Percentiles rank a stretch among this genome's conserved stretches.
phyloP scores from a whole-genome alignment of 2,329 filamentous ascomycete species.

The Aspergillus udagawae region DNA sequence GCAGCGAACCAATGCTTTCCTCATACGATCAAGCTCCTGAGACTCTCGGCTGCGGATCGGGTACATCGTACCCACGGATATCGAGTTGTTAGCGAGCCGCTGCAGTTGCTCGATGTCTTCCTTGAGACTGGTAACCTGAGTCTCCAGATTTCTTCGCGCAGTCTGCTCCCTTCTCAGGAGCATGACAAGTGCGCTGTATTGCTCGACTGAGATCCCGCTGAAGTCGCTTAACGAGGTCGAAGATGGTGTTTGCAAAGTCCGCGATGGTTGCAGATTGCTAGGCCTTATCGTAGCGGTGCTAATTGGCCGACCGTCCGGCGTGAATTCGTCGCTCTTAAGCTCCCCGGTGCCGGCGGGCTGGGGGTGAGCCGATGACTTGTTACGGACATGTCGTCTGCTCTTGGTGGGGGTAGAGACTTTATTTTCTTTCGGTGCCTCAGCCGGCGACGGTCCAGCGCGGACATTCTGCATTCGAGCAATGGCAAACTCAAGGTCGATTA shows the following conservation, averaged over 20 bases:
- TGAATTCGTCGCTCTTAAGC: constrained; percentile 7
- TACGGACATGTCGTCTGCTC: constrained; percentile 8
- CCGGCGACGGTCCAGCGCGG: constrained; percentile 16
- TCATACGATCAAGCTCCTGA: constrained; percentile 27
- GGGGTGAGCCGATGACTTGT: constrained; percentile 15
- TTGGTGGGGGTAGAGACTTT: constrained; percentile 12
- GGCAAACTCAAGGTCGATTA: constrained; percentile 49
- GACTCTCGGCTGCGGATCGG: constrained; percentile 30
- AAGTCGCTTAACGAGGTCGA: constrained; percentile 30
- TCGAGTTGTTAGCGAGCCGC: constrained; percentile 26
- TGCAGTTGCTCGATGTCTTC: constrained; percentile 38
- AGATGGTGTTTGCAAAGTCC: constrained; percentile 24
- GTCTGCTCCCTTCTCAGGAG: constrained; percentile 45
- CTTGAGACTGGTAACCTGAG: constrained; percentile 40
- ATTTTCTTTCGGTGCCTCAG: constrained; percentile 11
- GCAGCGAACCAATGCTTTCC: constrained; percentile 20
- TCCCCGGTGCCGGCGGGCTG: constrained; percentile 5
- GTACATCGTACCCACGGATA: constrained; percentile 30
- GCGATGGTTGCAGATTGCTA: constrained; percentile 24
- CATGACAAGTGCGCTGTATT: constrained; percentile 45
- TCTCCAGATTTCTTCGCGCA: constrained; percentile 43
- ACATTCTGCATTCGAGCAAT: constrained; percentile 45
- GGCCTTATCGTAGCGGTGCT: constrained; percentile 33
- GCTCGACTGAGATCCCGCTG: constrained; percentile 40
- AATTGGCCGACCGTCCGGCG: constrained; percentile 19